phyloP scores from a whole-genome alignment of 2,329 filamentous ascomycete species.

The Dothideomycetes sp. region DNA sequence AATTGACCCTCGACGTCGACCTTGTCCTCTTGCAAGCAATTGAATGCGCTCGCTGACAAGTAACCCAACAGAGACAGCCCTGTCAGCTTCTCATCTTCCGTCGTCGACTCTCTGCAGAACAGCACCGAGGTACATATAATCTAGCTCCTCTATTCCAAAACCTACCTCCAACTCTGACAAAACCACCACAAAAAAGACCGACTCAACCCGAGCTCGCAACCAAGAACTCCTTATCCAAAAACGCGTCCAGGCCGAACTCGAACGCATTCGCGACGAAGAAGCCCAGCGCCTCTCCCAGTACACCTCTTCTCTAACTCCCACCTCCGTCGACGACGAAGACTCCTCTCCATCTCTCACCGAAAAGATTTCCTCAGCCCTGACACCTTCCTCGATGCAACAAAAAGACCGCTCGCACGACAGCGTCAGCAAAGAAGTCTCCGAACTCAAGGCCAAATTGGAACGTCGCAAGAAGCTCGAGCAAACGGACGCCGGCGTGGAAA shows the following conservation, averaged over 20 bases:
- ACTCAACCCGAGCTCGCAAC: slow-evolving; percentile 73
- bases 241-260: slow-evolving; percentile 78
- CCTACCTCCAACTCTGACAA: background rate
- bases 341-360: slow-evolving; percentile 16
- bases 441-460: slow-evolving; percentile 42
- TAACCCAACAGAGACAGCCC: slow-evolving; percentile 44
- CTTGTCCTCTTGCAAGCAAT: background rate
- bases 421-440: slow-evolving; percentile 50
- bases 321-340: slow-evolving; percentile 26
- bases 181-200: slow-evolving; percentile 52
- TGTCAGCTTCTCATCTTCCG: slow-evolving; percentile 66
- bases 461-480: slow-evolving; percentile 50
- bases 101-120: slow-evolving; percentile 73
- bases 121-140: slow-evolving; percentile 64
- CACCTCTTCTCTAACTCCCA: slow-evolving; percentile 44
- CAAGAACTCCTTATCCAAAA: slow-evolving; percentile 81
- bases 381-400: slow-evolving; percentile 22
- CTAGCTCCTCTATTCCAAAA: background rate
- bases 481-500: slow-evolving; percentile 62
- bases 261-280: slow-evolving; percentile 64
- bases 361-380: slow-evolving; percentile 22
- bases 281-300: slow-evolving; percentile 58
- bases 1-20: slow-evolving; percentile 6
- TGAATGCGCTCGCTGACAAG: background rate
- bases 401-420: slow-evolving; percentile 41